Evolutionary conservation across 441 rosid genomes (phyloP), one percentile per base, ranked within the genome.

Genomic region (Erysimum pusillum): DNA sequence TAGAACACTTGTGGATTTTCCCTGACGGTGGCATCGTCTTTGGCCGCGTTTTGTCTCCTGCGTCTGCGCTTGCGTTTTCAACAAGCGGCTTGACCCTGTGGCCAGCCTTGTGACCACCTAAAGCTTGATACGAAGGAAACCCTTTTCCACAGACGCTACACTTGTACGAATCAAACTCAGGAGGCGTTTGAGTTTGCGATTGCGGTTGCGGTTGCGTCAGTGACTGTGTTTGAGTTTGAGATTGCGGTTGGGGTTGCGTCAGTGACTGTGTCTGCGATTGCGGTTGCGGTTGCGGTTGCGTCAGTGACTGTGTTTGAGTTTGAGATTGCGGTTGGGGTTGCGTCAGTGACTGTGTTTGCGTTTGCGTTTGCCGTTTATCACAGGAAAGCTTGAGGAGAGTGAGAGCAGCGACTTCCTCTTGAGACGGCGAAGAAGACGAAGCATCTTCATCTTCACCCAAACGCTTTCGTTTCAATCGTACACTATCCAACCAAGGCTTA

Each of bases 81-180:
- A 75, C 10, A 12, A 45, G 60, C 22, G 15, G 36, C 25, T 84
- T 85, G 44, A 81, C 75, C 14, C 88, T 83, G 84, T 96, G 98
- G 68, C 99, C 89, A 13, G 98, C 97, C 79, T 96, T 96, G 83
- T 96, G 99, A 3, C 99, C 99, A 13, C 99, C 99, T 18, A 95
- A 81, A 3, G 99, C 99, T 62, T 95, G 98, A 78, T 90, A 91
- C 0, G 99, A 90, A 65, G 86, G 58, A 72, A 93, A 91, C 34
- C 81, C 92, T 89, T 87, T 96, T 74, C 82, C 69, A 73, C 98
- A 96, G 6, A 93, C 94, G 7, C 84, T 63, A 57, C 99, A 96
- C 91, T 83, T 83, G 84, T 88, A 83, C 42, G 72, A 65, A 41
- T 22, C 67, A 28, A 67, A 59, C 49, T 68, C 57, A 11, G 39